Evolutionary conservation across 257 asterid species (phyloP).

Genomic region (Ajuga chamaepitys): DNA sequence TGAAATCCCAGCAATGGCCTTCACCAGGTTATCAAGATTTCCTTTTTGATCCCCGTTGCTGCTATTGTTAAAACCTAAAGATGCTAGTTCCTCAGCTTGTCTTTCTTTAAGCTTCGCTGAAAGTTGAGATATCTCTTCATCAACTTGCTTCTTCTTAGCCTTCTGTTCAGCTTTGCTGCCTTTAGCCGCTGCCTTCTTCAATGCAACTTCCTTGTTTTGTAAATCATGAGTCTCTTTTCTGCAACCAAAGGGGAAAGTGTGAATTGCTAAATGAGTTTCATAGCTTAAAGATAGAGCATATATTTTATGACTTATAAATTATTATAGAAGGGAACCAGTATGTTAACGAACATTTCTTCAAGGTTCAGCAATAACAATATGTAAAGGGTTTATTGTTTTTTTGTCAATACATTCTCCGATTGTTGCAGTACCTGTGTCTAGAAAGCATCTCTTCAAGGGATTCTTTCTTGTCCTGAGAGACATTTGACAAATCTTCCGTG

Average conservation of each 20-base stretch:
- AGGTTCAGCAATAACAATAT: neutral
- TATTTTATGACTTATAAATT: neutral
- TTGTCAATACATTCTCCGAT: neutral
- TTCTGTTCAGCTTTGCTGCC: constrained; percentile 99
- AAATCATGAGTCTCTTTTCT: constrained; percentile 80
- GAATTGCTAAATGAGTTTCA: too few relatives aligned
- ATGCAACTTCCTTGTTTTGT: constrained; percentile 72
- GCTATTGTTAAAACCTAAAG: constrained; percentile 46
- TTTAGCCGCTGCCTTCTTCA: constrained; percentile 92
- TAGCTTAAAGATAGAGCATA: neutral
- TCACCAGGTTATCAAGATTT: constrained; percentile 62
- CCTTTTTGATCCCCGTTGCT: constrained; percentile 36
- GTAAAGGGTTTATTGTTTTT: neutral
- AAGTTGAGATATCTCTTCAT: constrained; percentile 68
- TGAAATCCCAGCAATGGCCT: constrained; percentile 89
- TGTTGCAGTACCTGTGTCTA: constrained; percentile 13
- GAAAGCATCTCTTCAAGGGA: constrained; percentile 19
- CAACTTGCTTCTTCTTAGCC: constrained; percentile 96
- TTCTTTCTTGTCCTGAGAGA: constrained; percentile 11
- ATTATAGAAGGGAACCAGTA: neutral
- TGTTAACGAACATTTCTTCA: neutral
- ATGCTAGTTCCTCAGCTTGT: constrained; percentile 72
- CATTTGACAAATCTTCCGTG: neutral
- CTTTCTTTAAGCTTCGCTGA: constrained; percentile 63
- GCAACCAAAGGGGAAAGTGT: constrained; percentile 16